Base-by-base conservation (phyloP, 192 early-diverging fungal genomes). In the Borealophlyctis nickersoniae region DNA sequence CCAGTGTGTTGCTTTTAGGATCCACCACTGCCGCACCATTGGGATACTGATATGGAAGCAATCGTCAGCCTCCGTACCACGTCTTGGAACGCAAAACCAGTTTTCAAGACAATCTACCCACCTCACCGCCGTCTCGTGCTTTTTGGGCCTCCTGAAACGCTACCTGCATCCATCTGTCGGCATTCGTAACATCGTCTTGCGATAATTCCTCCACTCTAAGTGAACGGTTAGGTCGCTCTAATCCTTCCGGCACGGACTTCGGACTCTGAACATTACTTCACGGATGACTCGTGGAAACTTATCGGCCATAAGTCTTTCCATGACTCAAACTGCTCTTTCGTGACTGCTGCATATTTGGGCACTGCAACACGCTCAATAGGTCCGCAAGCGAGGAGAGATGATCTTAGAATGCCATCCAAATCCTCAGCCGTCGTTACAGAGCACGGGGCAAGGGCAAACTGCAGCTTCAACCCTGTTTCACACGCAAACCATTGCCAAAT, bases 251-350 rank as follows among this genome's bases (percentile, higher is more conserved):
- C n/a, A n/a, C n/a, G n/a, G n/a, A n/a, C n/a, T n/a, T n/a, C n/a
- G n/a, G n/a, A n/a, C n/a, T 56, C 48, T 24, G 49, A 27, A 57
- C 52, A 53, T 55, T 16, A 28, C 36, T 30, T 50, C 45, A n/a
- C 34, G 33, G 49, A 32, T 36, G 59, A 23, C 57, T 78, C 70
- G 66, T 88, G 83, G 58, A 86, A 96, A 24, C 75, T 72, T n/a
- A 92, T 77, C 4, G 94, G 92, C 94, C 94, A 96, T 26, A 89
- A 23, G 13, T 49, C 13, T 62, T 84, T 91, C 91, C 94, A 96
- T 31, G 69, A 69, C 7, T 90, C 82, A 62, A 88, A 90, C 65
- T 96, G 91, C 9, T 78, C 63, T 3, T 74, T 52, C 0, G 89
- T 92, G 29, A 84, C 59, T 0, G 94, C 80, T 36, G 91, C 73